Evolutionary conservation across 257 asterid species (phyloP), one percentile per base, ranked within the genome.

Genomic region (Ballota nigra): DNA sequence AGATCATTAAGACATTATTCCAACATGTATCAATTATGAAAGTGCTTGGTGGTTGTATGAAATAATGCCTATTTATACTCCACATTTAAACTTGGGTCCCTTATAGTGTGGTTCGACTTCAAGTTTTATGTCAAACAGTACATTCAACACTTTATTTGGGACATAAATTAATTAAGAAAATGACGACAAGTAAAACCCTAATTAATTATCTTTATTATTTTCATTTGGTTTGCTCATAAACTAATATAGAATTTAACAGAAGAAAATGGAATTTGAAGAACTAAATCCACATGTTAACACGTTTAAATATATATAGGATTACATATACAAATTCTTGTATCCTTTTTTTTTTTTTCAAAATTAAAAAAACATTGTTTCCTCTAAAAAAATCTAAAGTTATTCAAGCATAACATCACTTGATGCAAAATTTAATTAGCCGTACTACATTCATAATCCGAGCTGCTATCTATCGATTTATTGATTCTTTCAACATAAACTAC

Each of bases 21-120:
- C 31, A 79, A 49, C 66, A 51, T 41, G 66, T 66, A 45, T 33
- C 49, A 33, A 70, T 76, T 76, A 66, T 76, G 57, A 57, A 55
- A 77, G 80, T 72, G 73, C 70, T 23, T 56, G 86, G 86, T 79
- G 62, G 86, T 77, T 84, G 89, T 49, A 49, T 55, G 82, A 77
- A 75, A 61, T 84, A 71, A 82, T 82, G 80, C 72, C 66, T 43
- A 79, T 82, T 81, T 65, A 70, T 12, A 13, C 66, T 40, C 70
- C 84, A 57, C 68, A 77, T 56, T 79, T 36, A 74, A 70, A 71
- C 57, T 71, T 73, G 84, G 88, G 86, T 34, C 88, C 88, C 38
- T 28, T 57, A 22, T 51, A n/a, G n/a, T n/a, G n/a, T n/a, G n/a
- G n/a, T 26, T 65, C 28, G 38, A 70, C 56, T 61, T 65, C 62